Percentiles rank a stretch among this genome's conserved stretches.
Conservation (phyloP, 2,329 filamentous ascomycete species). For the Thelonectria rubi region DNA sequence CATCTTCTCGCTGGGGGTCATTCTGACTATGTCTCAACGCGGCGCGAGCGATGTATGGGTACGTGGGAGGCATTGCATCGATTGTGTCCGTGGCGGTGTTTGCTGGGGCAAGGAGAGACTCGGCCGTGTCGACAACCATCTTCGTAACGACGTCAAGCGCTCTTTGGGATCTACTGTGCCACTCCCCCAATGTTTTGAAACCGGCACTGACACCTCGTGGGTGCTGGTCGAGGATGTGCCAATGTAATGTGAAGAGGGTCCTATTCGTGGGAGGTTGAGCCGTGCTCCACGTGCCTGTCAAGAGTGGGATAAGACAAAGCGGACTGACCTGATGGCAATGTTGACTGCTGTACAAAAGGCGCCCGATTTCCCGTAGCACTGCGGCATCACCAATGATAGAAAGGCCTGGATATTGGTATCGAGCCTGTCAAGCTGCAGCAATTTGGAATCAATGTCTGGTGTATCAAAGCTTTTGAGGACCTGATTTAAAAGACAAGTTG, state of each 20-base stretch:
- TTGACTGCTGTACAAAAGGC: not conserved
- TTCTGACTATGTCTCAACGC: too few relatives aligned
- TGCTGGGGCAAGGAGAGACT: not conserved
- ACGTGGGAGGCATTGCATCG: too few relatives aligned
- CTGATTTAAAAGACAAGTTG: slow-evolving; percentile 4
- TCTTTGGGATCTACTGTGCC: not conserved
- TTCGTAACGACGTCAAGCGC: slow-evolving; percentile 7
- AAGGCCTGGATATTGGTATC: slow-evolving; percentile 4
- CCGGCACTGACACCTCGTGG: not conserved
- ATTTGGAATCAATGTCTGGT: not conserved
- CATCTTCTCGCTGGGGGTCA: too few relatives aligned
- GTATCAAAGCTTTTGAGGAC: slow-evolving; percentile 6
- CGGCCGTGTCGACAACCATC: slow-evolving; percentile 9
- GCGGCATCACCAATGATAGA: not conserved
- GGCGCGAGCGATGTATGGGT: too few relatives aligned
- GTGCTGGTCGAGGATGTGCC: slow-evolving; percentile 3
- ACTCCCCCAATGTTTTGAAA: not conserved
- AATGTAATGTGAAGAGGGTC: slow-evolving; percentile 6
- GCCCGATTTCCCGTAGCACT: not conserved
- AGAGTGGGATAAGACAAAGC: not conserved
- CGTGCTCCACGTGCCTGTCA: not conserved
- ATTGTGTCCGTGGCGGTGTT: too few relatives aligned
- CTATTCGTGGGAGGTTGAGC: not conserved
- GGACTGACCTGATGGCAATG: slow-evolving; percentile 2
- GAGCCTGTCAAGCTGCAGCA: not conserved